These are phyloP conservation scores for Artemisia argyi DNA, from an alignment of 129 eudicot species.

Conservation along the genomic window DNA sequence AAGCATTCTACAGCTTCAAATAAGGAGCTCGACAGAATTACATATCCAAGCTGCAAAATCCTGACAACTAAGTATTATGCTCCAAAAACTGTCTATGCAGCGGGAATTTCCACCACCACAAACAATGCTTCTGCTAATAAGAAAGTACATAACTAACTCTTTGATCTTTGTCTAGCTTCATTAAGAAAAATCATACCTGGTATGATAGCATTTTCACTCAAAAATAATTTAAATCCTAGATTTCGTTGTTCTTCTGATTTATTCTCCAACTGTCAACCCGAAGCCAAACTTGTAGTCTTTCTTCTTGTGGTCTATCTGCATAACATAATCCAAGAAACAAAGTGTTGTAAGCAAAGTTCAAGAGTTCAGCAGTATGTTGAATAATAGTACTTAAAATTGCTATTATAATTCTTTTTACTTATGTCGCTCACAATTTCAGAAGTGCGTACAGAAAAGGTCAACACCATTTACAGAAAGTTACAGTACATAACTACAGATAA, in stretches of 20 bases:
- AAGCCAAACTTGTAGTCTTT: conserved; percentile 97
- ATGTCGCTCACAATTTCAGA: no score
- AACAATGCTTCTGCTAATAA: conserved; percentile 28
- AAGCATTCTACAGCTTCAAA: conserved; percentile 38
- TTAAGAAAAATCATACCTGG: conserved; percentile 30
- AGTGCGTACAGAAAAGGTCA: no score
- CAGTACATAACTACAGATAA: no score
- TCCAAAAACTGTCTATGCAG: conserved; percentile 34
- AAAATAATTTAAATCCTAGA: conserved; percentile 27
- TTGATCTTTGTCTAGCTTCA: not conserved
- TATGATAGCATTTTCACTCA: conserved; percentile 24
- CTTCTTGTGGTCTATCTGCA: conserved; percentile 90
- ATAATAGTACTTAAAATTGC: not conserved
- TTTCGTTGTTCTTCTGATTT: conserved; percentile 16
- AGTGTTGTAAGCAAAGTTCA: not conserved
- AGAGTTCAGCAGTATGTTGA: not conserved
- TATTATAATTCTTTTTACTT: no score
- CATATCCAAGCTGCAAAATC: conserved; percentile 36
- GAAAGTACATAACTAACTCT: conserved; percentile 49
- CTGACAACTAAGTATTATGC: conserved; percentile 31
- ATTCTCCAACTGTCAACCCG: conserved; percentile 94
- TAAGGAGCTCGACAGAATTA: conserved; percentile 24
- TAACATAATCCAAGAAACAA: conserved; percentile 7
- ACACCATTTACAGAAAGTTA: not conserved
- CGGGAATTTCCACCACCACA: conserved; percentile 37